phyloP scores from a whole-genome alignment of 163 green algal genomes.

The Trebouxiophyceae sp. region DNA sequence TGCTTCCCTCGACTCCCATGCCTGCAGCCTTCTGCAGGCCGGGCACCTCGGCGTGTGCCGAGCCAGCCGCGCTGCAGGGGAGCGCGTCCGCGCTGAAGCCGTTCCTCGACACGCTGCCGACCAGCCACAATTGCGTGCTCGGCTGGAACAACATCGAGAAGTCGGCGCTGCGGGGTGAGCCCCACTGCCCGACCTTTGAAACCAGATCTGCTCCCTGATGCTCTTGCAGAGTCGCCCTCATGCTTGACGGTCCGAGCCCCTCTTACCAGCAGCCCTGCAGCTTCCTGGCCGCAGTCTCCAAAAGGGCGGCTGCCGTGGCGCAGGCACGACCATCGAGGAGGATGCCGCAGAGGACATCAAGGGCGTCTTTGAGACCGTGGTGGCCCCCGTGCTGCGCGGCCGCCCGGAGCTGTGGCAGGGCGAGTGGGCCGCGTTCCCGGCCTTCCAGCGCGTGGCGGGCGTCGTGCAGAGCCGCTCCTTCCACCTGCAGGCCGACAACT shows the following conservation, averaged over 20 bases:
- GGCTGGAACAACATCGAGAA: slow-evolving; percentile 42
- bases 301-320: no score
- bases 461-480: slow-evolving; percentile 70
- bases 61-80: slow-evolving; percentile 19
- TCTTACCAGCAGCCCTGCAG: no score
- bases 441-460: slow-evolving; percentile 38
- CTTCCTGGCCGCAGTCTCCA: no score
- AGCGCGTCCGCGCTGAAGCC: slow-evolving; percentile 16
- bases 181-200: no score
- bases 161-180: slow-evolving; percentile 35
- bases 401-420: slow-evolving; percentile 39
- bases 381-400: slow-evolving; percentile 20
- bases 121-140: slow-evolving; percentile 42
- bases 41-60: not conserved
- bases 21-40: not conserved
- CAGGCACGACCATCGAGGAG: slow-evolving; percentile 42
- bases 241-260: no score
- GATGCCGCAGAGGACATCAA: slow-evolving; percentile 1
- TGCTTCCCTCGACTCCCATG: not conserved
- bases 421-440: slow-evolving; percentile 3
- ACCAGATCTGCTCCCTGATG: no score
- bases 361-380: slow-evolving; percentile 13
- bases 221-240: no score
- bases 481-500: slow-evolving; percentile 57
- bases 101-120: slow-evolving; percentile 38